Evolutionary conservation across 371 early-diverging fungal genomes (phyloP).

Genomic region (Rhizopus stolonifer): DNA sequence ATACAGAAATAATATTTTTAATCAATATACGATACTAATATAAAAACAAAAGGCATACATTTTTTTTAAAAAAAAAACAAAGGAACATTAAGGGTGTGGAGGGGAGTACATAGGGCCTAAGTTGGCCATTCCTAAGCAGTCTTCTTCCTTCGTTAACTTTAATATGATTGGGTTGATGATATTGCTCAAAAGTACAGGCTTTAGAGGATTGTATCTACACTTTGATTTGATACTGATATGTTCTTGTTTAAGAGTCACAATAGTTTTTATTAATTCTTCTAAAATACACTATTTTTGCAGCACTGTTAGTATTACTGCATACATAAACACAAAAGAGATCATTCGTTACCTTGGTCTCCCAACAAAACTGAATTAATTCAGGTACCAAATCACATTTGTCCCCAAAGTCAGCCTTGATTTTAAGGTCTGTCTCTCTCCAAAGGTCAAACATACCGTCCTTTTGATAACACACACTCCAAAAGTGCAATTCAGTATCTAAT

Average conservation of each 20-base stretch:
- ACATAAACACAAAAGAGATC: slow-evolving; percentile 1
- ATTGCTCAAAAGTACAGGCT: background rate
- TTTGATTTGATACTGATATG: background rate
- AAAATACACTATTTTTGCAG: slow-evolving; percentile 2
- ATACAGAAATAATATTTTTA: slow-evolving; percentile 1
- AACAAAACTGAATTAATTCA: slow-evolving; percentile 12
- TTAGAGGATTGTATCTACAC: background rate
- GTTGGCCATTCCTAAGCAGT: background rate
- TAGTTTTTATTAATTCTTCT: background rate
- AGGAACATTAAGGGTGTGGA: too few species aligned
- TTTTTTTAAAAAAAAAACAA: background rate
- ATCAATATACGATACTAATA: background rate
- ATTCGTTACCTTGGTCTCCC: slow-evolving; percentile 10
- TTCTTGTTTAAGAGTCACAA: background rate
- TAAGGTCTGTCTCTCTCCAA: slow-evolving; percentile 1
- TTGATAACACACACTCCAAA: slow-evolving; percentile 12
- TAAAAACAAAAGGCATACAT: background rate
- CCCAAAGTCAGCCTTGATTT: slow-evolving; percentile 8
- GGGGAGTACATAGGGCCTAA: background rate
- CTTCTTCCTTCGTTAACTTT: slow-evolving; percentile 1
- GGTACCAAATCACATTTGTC: slow-evolving; percentile 8
- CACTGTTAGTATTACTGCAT: slow-evolving; percentile 1
- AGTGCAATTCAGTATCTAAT: slow-evolving; percentile 9
- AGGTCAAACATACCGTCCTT: slow-evolving; percentile 14
- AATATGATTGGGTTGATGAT: background rate